Base-by-base conservation (phyloP, 805 yeast genomes). In the Metschnikowia similis region DNA sequence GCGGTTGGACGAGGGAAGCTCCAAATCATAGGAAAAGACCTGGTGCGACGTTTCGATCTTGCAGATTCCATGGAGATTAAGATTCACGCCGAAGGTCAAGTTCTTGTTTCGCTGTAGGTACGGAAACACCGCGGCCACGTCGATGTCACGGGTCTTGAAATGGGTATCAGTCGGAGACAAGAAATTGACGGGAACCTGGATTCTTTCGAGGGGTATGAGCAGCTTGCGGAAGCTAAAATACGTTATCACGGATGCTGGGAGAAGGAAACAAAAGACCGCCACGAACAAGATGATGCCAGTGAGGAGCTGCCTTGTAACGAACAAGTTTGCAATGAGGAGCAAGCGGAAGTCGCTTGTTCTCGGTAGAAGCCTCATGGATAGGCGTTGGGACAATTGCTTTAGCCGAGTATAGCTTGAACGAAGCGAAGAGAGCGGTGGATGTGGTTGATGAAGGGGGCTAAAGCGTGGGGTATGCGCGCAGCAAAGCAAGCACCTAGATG, bases 181-280 rank as follows among this genome's bases (percentile, higher is more conserved):
- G 27, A 35, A 36, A 29, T 44, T 44, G 29, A 44, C 47, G 5
- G 60, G 60, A 8, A 52, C 38, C 30, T 46, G 48, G 1, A 55
- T 42, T 29, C 59, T 53, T 11, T 54, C 57, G 7, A 51, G 49
- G 1, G 77, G 77, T 5, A 73, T 63, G 11, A 73, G 56, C 28
- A 64, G 56, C 39, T 56, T 54, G 55, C 70, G 71, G 55, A 72
- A 71, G 45, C 65, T 64, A 34, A 59, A 48, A 56, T 72, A 73
- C 6, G 75, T 59, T 34, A 72, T 26, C 1, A 67, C 41, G 6
- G 76, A 66, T 9, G 71, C 50, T 3, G 77, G 76, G 13, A 70
- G 53, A 4, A 72, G 61, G 8, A 72, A 56, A 2, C 56, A 49
- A 28, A 65, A 45, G n/a, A 66, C 43, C n/a, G 69, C 54, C 28